Conservation (phyloP, 1,139 yeast genomes). For the Debaryomyces subglobosus region DNA sequence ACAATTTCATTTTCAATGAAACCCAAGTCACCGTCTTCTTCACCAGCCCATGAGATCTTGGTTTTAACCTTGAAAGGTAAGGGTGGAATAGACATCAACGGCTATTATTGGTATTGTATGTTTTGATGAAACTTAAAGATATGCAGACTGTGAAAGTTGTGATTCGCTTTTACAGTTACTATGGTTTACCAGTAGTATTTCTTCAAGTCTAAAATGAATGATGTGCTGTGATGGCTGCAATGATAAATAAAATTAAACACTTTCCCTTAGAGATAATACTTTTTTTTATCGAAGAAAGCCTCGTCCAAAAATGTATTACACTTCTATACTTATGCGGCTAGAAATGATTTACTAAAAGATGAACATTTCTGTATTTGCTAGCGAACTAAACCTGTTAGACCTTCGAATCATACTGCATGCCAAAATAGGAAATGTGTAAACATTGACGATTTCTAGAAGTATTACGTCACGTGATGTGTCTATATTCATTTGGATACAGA, state of each 20-base stretch:
- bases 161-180: background rate
- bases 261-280: background rate
- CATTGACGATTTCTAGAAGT: slow-evolving; percentile 1
- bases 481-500: background rate
- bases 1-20: slow-evolving; percentile 91
- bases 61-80: slow-evolving; percentile 79
- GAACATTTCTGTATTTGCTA: background rate
- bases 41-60: slow-evolving; percentile 88
- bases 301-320: background rate
- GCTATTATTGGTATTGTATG: background rate
- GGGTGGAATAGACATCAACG: slow-evolving; percentile 23
- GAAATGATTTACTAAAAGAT: background rate
- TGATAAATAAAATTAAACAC: background rate
- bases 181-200: background rate
- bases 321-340: slow-evolving; percentile 3
- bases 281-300: background rate
- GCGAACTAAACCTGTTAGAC: slow-evolving; percentile 2
- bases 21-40: slow-evolving; percentile 84
- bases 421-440: slow-evolving; percentile 3
- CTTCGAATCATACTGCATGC: slow-evolving; percentile 2
- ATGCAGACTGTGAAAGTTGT: slow-evolving; percentile 1
- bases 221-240: background rate
- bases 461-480: background rate
- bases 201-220: background rate
- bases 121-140: background rate